These are phyloP conservation scores for Leishmania martiniquensis DNA, from an alignment of 208 protist species.

Conservation along the genomic window DNA sequence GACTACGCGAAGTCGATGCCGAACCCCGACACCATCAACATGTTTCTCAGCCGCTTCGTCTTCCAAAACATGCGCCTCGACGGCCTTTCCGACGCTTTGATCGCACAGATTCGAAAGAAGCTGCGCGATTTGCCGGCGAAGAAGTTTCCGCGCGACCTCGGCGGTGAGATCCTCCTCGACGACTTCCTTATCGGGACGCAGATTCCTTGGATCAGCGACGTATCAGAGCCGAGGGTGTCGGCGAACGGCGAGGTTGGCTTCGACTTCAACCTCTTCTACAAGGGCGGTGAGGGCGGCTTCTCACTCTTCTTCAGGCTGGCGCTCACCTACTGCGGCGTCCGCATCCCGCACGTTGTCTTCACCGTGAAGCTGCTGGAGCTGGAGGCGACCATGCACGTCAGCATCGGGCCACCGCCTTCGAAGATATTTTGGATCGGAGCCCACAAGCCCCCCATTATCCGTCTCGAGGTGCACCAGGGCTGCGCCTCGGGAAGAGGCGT, in stretches of 20 bases:
- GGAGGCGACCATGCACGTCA: constrained; percentile 66
- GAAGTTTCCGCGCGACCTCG: constrained; percentile 82
- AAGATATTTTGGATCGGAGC: constrained; percentile 84
- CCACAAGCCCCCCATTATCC: constrained; percentile 64
- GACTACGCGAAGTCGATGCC: constrained; percentile 59
- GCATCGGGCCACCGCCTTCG: constrained; percentile 84
- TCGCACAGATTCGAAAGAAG: constrained; percentile 60
- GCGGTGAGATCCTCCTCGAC: constrained; percentile 74
- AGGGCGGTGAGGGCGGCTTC: constrained; percentile 63
- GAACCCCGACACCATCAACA: constrained; percentile 74
- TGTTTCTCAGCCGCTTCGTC: constrained; percentile 72
- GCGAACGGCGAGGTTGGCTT: constrained; percentile 82
- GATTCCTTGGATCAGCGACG: constrained; percentile 76
- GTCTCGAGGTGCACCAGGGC: constrained; percentile 64
- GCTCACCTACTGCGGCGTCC: constrained; percentile 74
- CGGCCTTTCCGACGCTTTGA: constrained; percentile 51
- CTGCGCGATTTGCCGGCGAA: constrained; percentile 54
- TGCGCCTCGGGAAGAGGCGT: constrained; percentile 55
- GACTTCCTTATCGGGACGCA: constrained; percentile 72
- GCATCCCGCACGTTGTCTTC: constrained; percentile 77
- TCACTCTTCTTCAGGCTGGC: constrained; percentile 69
- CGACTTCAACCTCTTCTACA: constrained; percentile 84
- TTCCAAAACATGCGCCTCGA: constrained; percentile 76
- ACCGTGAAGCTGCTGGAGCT: constrained; percentile 67
- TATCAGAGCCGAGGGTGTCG: constrained; percentile 57